These are phyloP conservation scores for Claviceps spartinae DNA, from an alignment of 2,329 filamentous ascomycete genomes.

Conservation along the genomic window DNA sequence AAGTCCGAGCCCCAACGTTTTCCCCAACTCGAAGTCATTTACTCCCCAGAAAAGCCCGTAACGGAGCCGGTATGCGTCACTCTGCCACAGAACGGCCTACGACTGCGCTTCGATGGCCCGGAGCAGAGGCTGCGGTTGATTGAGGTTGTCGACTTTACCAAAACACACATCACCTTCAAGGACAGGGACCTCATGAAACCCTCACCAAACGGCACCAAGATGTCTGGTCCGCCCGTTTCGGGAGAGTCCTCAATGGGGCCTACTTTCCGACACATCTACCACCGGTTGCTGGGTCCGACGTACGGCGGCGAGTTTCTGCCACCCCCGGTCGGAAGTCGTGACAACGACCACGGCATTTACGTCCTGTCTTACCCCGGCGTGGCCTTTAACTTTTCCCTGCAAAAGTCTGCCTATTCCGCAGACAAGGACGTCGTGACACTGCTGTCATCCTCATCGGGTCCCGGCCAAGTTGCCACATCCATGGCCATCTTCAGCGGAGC, in stretches of 20 bases:
- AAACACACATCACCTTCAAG: constrained; percentile 70
- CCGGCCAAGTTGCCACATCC: constrained; percentile 61
- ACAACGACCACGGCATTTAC: constrained; percentile 56
- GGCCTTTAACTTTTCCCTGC: constrained; percentile 79
- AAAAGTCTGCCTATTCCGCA: constrained; percentile 59
- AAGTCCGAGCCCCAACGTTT: constrained; percentile 78
- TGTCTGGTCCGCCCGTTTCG: constrained; percentile 19
- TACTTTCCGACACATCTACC: constrained; percentile 80
- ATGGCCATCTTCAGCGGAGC: constrained; percentile 87
- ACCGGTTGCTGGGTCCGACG: constrained; percentile 82
- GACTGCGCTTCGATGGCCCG: constrained; percentile 82
- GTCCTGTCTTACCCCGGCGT: constrained; percentile 90
- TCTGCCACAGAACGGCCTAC: constrained; percentile 74
- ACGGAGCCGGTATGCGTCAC: constrained; percentile 59
- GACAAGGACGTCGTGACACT: constrained; percentile 73
- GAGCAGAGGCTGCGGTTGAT: constrained; percentile 86
- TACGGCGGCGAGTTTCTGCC: constrained; percentile 87
- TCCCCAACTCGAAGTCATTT: constrained; percentile 69
- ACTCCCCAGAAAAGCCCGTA: constrained; percentile 64
- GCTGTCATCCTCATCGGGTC: constrained; percentile 63
- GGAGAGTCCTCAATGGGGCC: constrained; percentile 41
- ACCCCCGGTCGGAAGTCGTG: constrained; percentile 34
- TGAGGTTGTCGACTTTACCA: constrained; percentile 81
- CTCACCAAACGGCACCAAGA: constrained; percentile 21
- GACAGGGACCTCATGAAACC: constrained; percentile 64